Conservation (phyloP, 2,329 filamentous ascomycete genomes). For the Colletotrichum camelliae region DNA sequence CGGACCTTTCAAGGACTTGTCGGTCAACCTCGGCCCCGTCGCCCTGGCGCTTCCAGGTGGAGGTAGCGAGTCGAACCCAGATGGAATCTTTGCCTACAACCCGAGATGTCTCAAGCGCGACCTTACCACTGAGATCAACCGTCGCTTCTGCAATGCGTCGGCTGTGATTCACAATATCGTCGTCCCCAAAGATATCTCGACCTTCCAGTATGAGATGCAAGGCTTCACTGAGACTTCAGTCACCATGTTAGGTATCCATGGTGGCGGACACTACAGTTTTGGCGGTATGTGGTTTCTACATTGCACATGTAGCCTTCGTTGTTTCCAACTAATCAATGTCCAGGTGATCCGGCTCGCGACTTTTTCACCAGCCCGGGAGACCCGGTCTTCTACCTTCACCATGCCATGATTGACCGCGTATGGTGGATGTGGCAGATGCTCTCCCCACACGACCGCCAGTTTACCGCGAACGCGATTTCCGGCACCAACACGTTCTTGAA, state of each 20-base stretch:
- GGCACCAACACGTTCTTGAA: slow-evolving; percentile 29
- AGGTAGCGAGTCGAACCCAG: background rate
- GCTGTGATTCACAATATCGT: slow-evolving; percentile 43
- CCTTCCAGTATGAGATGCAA: slow-evolving; percentile 53
- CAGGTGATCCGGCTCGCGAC: slow-evolving; percentile 46
- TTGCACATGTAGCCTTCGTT: background rate
- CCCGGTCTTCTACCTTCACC: slow-evolving; percentile 37
- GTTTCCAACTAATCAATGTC: slow-evolving; percentile 2
- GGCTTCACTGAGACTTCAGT: slow-evolving; percentile 31
- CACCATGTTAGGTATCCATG: slow-evolving; percentile 30
- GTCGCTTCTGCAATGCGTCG: slow-evolving; percentile 29
- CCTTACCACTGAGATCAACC: slow-evolving; percentile 28
- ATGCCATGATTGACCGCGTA: slow-evolving; percentile 31
- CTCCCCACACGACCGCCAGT: slow-evolving; percentile 27
- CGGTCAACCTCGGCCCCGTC: slow-evolving; percentile 44
- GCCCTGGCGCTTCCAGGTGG: slow-evolving; percentile 32
- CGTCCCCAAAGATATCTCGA: slow-evolving; percentile 37
- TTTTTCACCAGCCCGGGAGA: slow-evolving; percentile 38
- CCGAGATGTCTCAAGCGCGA: slow-evolving; percentile 48
- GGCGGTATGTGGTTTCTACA: slow-evolving; percentile 39
- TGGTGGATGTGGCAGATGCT: slow-evolving; percentile 32
- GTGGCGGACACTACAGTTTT: slow-evolving; percentile 12
- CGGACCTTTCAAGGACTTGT: slow-evolving; percentile 53
- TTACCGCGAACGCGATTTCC: slow-evolving; percentile 22
- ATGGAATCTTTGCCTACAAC: slow-evolving; percentile 41